phyloP scores from a whole-genome alignment of 1,139 yeast species.

The Meyerozyma guilliermondii region DNA sequence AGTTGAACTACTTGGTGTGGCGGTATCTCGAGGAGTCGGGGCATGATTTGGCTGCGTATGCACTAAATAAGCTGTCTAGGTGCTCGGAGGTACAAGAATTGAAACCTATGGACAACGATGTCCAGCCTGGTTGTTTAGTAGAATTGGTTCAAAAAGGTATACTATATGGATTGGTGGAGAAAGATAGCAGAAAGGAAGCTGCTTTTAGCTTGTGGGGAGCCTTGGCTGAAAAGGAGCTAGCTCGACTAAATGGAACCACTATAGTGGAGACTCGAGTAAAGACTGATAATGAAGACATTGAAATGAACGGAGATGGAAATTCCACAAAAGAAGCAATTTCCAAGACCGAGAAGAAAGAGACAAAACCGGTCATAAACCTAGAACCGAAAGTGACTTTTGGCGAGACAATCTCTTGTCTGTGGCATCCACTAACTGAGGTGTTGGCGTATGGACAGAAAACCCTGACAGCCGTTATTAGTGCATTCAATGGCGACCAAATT shows the following conservation, averaged over 20 bases:
- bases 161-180: constrained; percentile 35
- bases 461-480: constrained; percentile 32
- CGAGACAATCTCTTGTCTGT: constrained; percentile 28
- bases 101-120: constrained; percentile 43
- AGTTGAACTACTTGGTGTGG: constrained; percentile 89
- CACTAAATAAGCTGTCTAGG: constrained; percentile 70
- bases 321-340: constrained; percentile 1
- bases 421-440: constrained; percentile 37
- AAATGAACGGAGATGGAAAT: constrained; percentile 9
- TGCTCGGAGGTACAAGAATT: constrained; percentile 48
- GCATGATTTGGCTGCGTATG: constrained; percentile 71
- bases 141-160: constrained; percentile 83
- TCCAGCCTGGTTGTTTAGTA: constrained; percentile 68
- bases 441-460: constrained; percentile 36
- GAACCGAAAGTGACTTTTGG: constrained; percentile 19
- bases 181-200: background rate
- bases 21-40: constrained; percentile 90
- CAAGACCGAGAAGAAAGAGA: constrained; percentile 4
- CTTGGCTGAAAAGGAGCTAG: constrained; percentile 26
- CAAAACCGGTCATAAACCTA: constrained; percentile 18
- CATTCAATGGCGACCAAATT: constrained; percentile 24
- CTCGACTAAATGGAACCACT: constrained; percentile 3
- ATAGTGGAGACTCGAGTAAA: constrained; percentile 5
- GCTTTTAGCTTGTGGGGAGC: background rate
- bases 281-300: constrained; percentile 10